Base-by-base conservation (phyloP, 768 basidiomycete genomes). In the Udeniomyces megalosporus region DNA sequence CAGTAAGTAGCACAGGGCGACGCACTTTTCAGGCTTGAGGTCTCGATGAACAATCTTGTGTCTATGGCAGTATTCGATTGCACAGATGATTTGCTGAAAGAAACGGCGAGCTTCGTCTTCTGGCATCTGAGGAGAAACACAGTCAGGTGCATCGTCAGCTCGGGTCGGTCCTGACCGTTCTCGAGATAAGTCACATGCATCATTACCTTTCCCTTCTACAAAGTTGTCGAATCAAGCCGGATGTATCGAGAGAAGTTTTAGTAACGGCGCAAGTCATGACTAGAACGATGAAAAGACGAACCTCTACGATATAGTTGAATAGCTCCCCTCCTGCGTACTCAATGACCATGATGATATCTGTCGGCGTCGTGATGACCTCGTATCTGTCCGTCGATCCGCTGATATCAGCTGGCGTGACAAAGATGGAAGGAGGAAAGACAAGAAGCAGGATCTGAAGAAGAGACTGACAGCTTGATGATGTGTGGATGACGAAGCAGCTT, bases 41-140 rank as follows among this genome's bases (percentile, higher is more conserved):
- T 99, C 95, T 44, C 95, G 84, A 76, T 97, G 95, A 0, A 96
- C 93, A 72, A 99, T 96, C 76, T 91, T 91, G 71, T 93, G 82
- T 58, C 84, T 79, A 76, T 99, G 95, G 46, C 64, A 65, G 54
- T 60, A 60, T 38, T 96, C 91, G 72, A 99, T 88, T 3, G 92
- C 93, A 20, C 87, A 88, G 66, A 97, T 92, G 72, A 99, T 86
- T 71, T 97, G 95, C 72, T 97, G 95, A 76, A 99, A 97, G 80
- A 97, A 97, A 28, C 84, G 80, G 15, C 95, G 81, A 0, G 89
- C 92, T 66, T 84, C 84, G 35, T 79, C 77, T 71, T 96, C 92
- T 38, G 82, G 77, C 85, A 97, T 91, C 62, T 86, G 22, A 4
- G 24, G 47, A 28, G 11, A 42, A 24, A 44, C 24, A 32, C 35